Evolutionary conservation across 2,329 filamentous ascomycete genomes (phyloP).

Genomic region (Tolypocladium pustulatum): DNA sequence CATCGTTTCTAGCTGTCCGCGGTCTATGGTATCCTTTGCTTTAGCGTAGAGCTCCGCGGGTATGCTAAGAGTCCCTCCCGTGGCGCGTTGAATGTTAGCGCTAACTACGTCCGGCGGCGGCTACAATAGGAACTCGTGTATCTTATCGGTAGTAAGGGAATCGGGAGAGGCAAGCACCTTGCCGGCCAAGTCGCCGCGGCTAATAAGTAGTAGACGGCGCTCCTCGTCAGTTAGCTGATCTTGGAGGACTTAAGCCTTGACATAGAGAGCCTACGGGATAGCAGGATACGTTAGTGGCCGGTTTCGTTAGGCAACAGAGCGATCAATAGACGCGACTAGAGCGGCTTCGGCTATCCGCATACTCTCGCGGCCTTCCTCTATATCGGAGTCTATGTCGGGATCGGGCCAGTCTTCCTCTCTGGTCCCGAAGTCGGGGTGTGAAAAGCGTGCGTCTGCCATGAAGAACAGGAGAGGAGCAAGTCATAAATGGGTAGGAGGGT

Average conservation of each 20-base stretch:
- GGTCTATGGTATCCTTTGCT: neutral
- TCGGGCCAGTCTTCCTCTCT: neutral
- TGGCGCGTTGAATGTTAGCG: neutral
- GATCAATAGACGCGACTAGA: neutral
- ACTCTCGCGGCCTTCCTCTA: neutral
- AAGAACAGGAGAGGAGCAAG: neutral
- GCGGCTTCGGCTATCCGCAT: neutral
- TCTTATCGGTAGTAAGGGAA: neutral
- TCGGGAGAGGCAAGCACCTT: neutral
- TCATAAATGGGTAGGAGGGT: neutral
- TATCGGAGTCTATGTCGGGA: neutral
- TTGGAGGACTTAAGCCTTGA: neutral
- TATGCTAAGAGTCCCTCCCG: neutral
- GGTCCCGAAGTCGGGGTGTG: neutral
- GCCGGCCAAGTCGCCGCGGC: neutral
- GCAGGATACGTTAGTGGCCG: neutral
- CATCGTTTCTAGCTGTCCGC: neutral
- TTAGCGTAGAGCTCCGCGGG: neutral
- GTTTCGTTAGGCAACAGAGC: neutral
- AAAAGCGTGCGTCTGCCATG: neutral
- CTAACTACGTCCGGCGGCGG: neutral
- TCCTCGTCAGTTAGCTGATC: neutral
- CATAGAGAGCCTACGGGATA: neutral
- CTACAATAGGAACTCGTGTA: neutral
- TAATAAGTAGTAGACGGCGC: neutral